Evolutionary conservation across 495 filamentous ascomycete genomes (phyloP).

Genomic region (Penicillium robsamsonii): DNA sequence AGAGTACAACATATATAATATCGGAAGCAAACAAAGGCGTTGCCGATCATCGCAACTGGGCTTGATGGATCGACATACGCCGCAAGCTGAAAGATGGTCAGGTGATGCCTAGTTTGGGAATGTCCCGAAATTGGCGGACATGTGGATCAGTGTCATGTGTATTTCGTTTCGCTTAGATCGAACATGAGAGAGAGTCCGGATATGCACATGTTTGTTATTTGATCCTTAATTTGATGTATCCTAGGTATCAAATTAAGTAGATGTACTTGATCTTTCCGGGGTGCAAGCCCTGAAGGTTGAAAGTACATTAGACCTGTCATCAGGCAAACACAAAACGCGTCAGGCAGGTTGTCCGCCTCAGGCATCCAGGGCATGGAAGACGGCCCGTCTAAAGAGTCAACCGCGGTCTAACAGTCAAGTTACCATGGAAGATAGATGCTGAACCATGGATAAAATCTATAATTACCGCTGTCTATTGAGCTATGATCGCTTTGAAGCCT

Average conservation of each 20-base stretch:
- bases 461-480: conserved; percentile 25
- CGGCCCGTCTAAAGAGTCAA: background rate
- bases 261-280: background rate
- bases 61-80: conserved; percentile 5
- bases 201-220: background rate
- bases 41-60: conserved; percentile 8
- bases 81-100: conserved; percentile 3
- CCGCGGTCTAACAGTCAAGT: background rate
- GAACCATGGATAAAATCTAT: conserved; percentile 20
- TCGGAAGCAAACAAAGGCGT: background rate
- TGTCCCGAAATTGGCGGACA: background rate
- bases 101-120: conserved; percentile 10
- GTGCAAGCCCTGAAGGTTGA: background rate
- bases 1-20: background rate
- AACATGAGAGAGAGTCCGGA: background rate
- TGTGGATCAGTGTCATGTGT: conserved; percentile 1
- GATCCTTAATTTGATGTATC: background rate
- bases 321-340: background rate
- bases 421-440: conserved; percentile 3
- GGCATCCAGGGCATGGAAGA: background rate
- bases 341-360: background rate
- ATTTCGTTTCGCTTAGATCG: background rate
- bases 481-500: background rate
- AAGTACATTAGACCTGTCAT: background rate
- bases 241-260: background rate